Evolutionary conservation across 768 basidiomycete species (phyloP), one percentile per base, ranked within the genome.

Genomic region (Tremella fuciformis): DNA sequence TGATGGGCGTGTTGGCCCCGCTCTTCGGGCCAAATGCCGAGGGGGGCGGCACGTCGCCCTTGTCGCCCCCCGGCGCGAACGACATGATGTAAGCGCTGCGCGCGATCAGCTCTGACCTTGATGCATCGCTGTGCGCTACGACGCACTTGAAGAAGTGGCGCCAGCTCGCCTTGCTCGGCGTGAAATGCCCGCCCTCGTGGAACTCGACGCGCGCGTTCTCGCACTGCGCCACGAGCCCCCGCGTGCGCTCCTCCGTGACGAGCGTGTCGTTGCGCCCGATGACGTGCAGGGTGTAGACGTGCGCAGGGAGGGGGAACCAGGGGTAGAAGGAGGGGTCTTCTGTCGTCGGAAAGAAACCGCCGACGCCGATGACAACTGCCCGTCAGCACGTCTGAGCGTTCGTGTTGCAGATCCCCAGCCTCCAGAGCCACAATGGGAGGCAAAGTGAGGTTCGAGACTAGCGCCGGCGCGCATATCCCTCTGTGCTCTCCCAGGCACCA

Each of bases 171-270:
- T 73, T 70, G n/a, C 62, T 65, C 26, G 71, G 71, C 38, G 69
- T 70, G 49, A 69, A 73, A 55, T 73, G 71, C 41, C 75, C 69
- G 42, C 75, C 75, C 40, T 75, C 73, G 57, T 76, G 75, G 2
- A 65, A 24, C 51, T 76, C 73, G 13, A 76, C 58, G 52, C 73
- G 26, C 6, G 62, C 52, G 51, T 71, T 71, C 39, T 63, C 55
- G 50, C 71, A 72, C 13, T 49, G 41, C 34, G 67, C 63, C 34
- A 73, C 57, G 8, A 76, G 58, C 13, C 67, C 70, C 53, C 63
- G 60, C 57, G 65, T 72, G 25, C 70, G 39, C 46, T 75, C 73
- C 38, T 60, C 58, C 9, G 75, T 75, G n/a, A 76, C 69, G 8
- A 76, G 59, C 3, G 66, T 69, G 51, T 76, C 75, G 53, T 70